Percentiles rank a stretch among this genome's conserved stretches.
phyloP scores from a whole-genome alignment of 148 eudicot genomes.

The Rhododendron henanense region DNA sequence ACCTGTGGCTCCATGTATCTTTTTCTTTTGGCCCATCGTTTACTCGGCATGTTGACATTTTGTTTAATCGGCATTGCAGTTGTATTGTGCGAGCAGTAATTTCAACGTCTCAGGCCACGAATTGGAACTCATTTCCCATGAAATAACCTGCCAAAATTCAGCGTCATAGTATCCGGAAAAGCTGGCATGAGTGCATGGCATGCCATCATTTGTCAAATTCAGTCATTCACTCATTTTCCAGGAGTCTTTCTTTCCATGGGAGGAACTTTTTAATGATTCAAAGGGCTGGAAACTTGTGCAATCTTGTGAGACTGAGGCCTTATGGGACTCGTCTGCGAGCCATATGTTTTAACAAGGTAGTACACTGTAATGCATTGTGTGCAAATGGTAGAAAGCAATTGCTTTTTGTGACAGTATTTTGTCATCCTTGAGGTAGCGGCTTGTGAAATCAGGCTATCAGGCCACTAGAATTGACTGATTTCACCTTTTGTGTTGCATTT shows the following conservation, averaged over 20 bases:
- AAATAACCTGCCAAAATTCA: not conserved
- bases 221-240: slow-evolving; percentile 20
- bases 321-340: slow-evolving; percentile 19
- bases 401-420: not conserved
- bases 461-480: not conserved
- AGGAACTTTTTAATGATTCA: slow-evolving; percentile 27
- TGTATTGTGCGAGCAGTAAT: not conserved
- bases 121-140: slow-evolving; percentile 1
- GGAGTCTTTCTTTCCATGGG: slow-evolving; percentile 21
- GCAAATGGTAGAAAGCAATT: not conserved
- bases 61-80: not conserved
- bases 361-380: not conserved
- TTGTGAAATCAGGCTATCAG: not conserved
- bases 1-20: not conserved
- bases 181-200: slow-evolving; percentile 29
- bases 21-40: not conserved
- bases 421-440: not conserved
- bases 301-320: slow-evolving; percentile 14
- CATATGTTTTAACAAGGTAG: slow-evolving; percentile 38
- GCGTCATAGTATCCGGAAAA: not conserved
- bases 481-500: not conserved
- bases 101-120: not conserved
- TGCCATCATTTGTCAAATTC: slow-evolving; percentile 19
- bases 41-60: not conserved
- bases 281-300: slow-evolving; percentile 25